Evolutionary conservation across 202 grass and related monocot genomes (phyloP), one percentile per base, ranked within the genome.

Genomic region (Saccharum hybrid): DNA sequence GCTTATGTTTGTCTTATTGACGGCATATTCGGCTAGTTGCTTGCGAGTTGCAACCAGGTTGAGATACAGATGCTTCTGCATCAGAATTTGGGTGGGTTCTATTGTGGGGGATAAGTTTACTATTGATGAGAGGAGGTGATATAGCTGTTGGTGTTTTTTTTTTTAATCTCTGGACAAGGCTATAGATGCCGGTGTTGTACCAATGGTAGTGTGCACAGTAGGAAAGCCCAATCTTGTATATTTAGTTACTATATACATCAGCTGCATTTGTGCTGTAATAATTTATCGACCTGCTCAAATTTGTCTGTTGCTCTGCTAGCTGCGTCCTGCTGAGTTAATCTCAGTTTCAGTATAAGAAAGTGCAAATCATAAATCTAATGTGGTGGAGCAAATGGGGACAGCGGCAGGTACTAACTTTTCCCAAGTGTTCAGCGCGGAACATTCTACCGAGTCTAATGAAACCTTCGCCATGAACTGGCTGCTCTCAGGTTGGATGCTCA

Each of bases 251-350:
- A 14, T 79, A 68, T 79, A 68, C 74, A 67, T n/a, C 28, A 74
- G 66, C 28, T 81, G 63, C 76, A 80, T 83, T 18, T 83, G 52
- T 87, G 48, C 68, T 87, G 84, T 90, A 86, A 79, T 76, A 88
- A 75, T 62, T 34, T 82, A 79, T 79, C 49, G 2, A 8, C 74
- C 46, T 37, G 66, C 75, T 88, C 11, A 52, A 79, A 30, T 79
- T 2, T 7, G 49, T 39, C 15, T 42, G 67, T 67, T 69, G 41
- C 62, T 67, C 46, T 22, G 6, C 28, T n/a, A 76, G 28, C 41
- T 79, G 59, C 3, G 1, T 68, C 61, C 9, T 6, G 33, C 30
- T 79, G 46, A 43, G 23, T 19, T 78, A 37, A 43, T 52, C 10
- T 54, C 22, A 40, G 4, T 83, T 39, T 21, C 18, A 39, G 6